These are phyloP conservation scores for Rhizomucor pusillus DNA, from an alignment of 371 early-diverging fungal species.

Conservation along the genomic window DNA sequence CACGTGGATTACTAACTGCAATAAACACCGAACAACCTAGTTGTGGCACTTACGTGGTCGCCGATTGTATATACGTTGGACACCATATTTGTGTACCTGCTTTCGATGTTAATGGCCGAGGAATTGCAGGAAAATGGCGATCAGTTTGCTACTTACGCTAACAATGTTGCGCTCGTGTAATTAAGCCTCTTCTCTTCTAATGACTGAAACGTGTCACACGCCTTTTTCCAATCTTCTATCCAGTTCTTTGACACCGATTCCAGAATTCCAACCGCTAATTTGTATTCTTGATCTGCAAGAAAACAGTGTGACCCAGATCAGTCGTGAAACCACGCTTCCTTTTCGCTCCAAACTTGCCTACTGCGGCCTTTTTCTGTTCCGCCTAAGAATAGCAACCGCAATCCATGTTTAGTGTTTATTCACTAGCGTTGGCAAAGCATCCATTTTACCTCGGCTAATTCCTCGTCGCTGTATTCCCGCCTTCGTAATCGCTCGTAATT, in stretches of 20 bases:
- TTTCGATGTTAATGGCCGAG: not conserved
- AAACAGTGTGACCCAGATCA: not conserved
- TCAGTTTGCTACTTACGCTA: slow-evolving; percentile 15
- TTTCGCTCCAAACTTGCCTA: not conserved
- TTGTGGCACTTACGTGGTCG: slow-evolving; percentile 18
- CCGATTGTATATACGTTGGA: slow-evolving; percentile 21
- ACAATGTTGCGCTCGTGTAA: slow-evolving; percentile 17
- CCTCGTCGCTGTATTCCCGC: too few species aligned
- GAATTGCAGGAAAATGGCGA: not conserved
- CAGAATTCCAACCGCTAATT: slow-evolving; percentile 5
- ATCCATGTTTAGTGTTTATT: too few species aligned
- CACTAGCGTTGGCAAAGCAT: too few species aligned
- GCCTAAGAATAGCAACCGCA: too few species aligned
- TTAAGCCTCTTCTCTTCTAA: slow-evolving; percentile 18
- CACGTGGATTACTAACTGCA: not conserved
- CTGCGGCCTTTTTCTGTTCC: not conserved
- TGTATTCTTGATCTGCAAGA: slow-evolving; percentile 13
- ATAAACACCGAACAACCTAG: not conserved
- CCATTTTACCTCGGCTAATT: too few species aligned
- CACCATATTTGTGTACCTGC: slow-evolving; percentile 27
- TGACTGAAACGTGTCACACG: slow-evolving; percentile 14
- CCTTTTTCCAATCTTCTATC: slow-evolving; percentile 15
- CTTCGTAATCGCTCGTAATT: not conserved
- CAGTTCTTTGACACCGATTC: slow-evolving; percentile 9
- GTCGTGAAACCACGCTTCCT: not conserved